phyloP scores from a whole-genome alignment of 169 alveolate species.

The Cryptosporidium ubiquitum region DNA sequence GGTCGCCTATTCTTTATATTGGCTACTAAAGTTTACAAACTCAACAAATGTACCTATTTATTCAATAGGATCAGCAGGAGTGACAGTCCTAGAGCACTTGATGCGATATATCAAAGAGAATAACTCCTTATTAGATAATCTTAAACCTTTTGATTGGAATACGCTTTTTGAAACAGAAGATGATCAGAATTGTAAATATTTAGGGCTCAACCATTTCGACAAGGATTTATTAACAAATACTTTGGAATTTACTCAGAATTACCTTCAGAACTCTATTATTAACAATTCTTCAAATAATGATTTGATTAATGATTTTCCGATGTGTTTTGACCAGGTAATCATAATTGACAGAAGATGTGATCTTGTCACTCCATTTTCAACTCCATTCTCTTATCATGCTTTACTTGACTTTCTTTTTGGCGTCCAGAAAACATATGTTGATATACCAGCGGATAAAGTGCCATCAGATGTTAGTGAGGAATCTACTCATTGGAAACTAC shows the following conservation, averaged over 20 bases:
- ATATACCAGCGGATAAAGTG: slow-evolving; percentile 78
- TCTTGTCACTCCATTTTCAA: slow-evolving; percentile 82
- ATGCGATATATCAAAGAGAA: slow-evolving; percentile 13
- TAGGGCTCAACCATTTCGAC: background rate
- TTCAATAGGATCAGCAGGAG: slow-evolving; percentile 72
- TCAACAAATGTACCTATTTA: slow-evolving; percentile 32
- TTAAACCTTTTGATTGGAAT: slow-evolving; percentile 61
- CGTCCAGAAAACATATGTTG: slow-evolving; percentile 80
- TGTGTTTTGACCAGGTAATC: slow-evolving; percentile 69
- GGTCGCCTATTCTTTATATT: slow-evolving; percentile 43
- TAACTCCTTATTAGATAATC: background rate
- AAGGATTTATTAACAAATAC: slow-evolving; percentile 18
- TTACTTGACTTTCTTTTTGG: slow-evolving; percentile 81
- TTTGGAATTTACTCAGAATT: slow-evolving; percentile 37
- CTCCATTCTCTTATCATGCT: slow-evolving; percentile 87
- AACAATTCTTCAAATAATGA: background rate
- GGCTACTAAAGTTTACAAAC: slow-evolving; percentile 48
- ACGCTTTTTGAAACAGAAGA: slow-evolving; percentile 5
- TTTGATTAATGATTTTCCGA: slow-evolving; percentile 13
- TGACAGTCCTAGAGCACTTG: slow-evolving; percentile 9
- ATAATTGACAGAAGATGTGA: slow-evolving; percentile 83
- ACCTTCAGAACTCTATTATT: background rate
- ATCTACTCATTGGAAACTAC: slow-evolving; percentile 42
- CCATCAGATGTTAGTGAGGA: slow-evolving; percentile 22
- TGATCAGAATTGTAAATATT: background rate